phyloP scores from a whole-genome alignment of 2,329 filamentous ascomycete genomes.

The Cordyceps militaris region DNA sequence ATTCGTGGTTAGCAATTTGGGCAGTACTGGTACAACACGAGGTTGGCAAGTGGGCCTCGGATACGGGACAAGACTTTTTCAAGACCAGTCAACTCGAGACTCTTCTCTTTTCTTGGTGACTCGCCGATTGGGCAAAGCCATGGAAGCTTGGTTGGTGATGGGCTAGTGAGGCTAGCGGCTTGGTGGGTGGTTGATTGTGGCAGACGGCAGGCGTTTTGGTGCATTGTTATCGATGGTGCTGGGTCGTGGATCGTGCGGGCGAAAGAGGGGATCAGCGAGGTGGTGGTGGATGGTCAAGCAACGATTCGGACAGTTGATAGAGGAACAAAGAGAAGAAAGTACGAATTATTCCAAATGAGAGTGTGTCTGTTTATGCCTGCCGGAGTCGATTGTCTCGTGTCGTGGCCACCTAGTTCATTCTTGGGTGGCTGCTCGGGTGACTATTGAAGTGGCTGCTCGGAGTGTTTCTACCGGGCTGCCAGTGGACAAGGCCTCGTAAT shows the following conservation, averaged over 20 bases:
- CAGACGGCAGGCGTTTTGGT: not conserved
- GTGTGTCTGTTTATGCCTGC: not conserved
- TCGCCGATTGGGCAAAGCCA: not conserved
- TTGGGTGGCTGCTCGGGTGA: not conserved
- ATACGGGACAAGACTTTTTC: constrained; percentile 9
- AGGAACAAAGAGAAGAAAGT: too few relatives aligned
- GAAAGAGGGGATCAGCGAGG: not conserved
- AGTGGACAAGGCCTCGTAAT: not conserved
- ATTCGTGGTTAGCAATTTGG: too few relatives aligned
- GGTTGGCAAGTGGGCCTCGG: constrained; percentile 1
- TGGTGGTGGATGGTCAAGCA: not conserved
- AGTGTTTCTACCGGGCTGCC: not conserved
- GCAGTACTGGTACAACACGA: not conserved
- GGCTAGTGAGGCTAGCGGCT: too few relatives aligned
- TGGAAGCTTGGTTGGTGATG: too few relatives aligned
- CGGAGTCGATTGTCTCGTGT: not conserved
- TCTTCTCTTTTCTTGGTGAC: not conserved
- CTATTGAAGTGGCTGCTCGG: not conserved
- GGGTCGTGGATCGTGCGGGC: not conserved
- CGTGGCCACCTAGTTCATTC: too few relatives aligned
- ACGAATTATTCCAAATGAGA: too few relatives aligned
- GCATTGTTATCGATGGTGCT: not conserved
- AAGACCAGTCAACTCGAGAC: not conserved
- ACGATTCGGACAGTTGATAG: not conserved
- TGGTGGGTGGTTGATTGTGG: not conserved